Evolutionary conservation across 2,329 filamentous ascomycete species (phyloP).

Genomic region (Sporothrix dimorphospora): DNA sequence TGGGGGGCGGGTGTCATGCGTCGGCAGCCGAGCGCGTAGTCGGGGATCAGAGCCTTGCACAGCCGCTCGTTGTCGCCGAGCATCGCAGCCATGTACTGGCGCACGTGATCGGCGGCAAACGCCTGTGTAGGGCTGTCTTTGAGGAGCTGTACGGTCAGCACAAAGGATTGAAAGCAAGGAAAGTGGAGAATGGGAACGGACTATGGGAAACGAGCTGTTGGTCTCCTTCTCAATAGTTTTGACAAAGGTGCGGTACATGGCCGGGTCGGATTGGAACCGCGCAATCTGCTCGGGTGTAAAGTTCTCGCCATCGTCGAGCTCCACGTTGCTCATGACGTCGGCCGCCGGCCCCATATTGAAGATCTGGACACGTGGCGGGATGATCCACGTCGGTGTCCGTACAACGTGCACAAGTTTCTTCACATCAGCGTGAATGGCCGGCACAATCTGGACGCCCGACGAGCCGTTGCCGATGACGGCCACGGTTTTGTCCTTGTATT

Average conservation of each 20-base stretch:
- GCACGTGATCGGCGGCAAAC: conserved; percentile 47
- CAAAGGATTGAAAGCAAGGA: neutral
- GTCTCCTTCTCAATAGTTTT: conserved; percentile 52
- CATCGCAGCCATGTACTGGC: conserved; percentile 52
- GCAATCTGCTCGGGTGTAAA: conserved; percentile 50
- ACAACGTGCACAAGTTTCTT: conserved; percentile 46
- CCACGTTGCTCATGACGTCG: conserved; percentile 44
- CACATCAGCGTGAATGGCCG: conserved; percentile 50
- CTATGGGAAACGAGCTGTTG: conserved; percentile 49
- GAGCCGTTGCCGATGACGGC: conserved; percentile 62
- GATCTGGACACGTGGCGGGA: conserved; percentile 42
- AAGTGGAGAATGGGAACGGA: conserved; percentile 35
- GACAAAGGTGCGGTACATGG: conserved; percentile 51
- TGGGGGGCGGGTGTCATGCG: conserved; percentile 55
- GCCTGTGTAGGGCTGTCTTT: conserved; percentile 48
- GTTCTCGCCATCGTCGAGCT: conserved; percentile 49
- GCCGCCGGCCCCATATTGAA: conserved; percentile 46
- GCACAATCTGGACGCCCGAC: conserved; percentile 57
- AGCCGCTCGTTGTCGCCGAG: conserved; percentile 54
- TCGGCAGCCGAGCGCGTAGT: conserved; percentile 52
- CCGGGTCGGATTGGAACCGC: conserved; percentile 51
- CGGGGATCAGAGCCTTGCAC: conserved; percentile 55
- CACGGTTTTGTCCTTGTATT: conserved; percentile 54
- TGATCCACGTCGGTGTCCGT: conserved; percentile 49
- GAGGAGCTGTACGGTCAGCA: conserved; percentile 40